Conservation (phyloP, 768 basidiomycete species). For the Hortiboletus campestris region DNA sequence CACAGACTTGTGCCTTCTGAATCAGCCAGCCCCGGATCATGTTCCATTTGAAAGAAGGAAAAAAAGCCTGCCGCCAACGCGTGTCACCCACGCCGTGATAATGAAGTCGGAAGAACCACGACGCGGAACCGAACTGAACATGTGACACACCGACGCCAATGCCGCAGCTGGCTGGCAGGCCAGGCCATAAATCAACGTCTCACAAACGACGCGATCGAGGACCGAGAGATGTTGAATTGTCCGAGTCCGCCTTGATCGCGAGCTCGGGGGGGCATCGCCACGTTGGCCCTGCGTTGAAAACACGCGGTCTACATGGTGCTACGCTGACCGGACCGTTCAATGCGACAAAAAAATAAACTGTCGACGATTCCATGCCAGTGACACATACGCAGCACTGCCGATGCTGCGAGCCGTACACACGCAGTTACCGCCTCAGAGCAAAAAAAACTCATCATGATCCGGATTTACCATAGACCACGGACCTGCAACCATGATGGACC, state of each 20-base stretch:
- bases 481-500: slow-evolving; percentile 2
- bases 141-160: not conserved
- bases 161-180: not conserved
- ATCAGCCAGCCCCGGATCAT: not conserved
- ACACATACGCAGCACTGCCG: not conserved
- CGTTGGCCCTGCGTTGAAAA: slow-evolving; percentile 24
- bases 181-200: not conserved
- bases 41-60: too few species aligned
- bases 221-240: not conserved
- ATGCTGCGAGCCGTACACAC: not conserved
- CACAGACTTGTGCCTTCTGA: not conserved
- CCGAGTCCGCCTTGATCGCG: slow-evolving; percentile 2
- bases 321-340: slow-evolving; percentile 7
- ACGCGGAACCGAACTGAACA: slow-evolving; percentile 11
- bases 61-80: not conserved
- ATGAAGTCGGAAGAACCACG: not conserved
- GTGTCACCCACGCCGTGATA: not conserved
- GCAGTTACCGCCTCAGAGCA: not conserved
- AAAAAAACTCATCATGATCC: not conserved
- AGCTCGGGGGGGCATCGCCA: not conserved
- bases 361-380: not conserved
- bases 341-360: not conserved
- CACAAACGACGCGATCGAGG: slow-evolving; percentile 6
- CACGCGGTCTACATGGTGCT: slow-evolving; percentile 17
- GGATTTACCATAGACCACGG: not conserved